These are phyloP conservation scores for Ogataea pilisensis DNA, from an alignment of 805 yeast genomes.

Conservation along the genomic window DNA sequence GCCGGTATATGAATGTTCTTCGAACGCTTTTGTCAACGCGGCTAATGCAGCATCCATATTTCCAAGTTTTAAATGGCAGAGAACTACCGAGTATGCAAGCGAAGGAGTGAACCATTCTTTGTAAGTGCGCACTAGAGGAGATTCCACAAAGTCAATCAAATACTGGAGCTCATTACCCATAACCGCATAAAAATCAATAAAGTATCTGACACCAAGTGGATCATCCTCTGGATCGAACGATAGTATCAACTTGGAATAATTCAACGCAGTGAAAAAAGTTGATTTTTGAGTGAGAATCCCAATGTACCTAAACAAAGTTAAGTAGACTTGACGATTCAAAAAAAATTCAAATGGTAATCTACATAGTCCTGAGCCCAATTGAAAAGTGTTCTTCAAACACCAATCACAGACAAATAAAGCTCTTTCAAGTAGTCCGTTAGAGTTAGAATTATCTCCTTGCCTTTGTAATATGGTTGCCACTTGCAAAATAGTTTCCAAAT, in stretches of 20 bases:
- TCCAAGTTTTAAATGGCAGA: constrained; percentile 52
- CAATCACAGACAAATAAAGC: constrained; percentile 79
- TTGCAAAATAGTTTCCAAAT: constrained; percentile 73
- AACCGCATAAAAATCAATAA: constrained; percentile 75
- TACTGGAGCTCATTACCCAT: constrained; percentile 61
- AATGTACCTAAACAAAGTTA: constrained; percentile 70
- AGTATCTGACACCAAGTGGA: constrained; percentile 79
- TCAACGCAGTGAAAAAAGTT: constrained; percentile 71
- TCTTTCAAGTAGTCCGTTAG: constrained; percentile 71
- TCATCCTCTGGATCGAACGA: constrained; percentile 72
- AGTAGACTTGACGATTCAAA: constrained; percentile 72
- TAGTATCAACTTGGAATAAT: constrained; percentile 65
- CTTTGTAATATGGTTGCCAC: constrained; percentile 68
- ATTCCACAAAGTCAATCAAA: constrained; percentile 51
- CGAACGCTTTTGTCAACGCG: constrained; percentile 47
- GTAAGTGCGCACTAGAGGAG: constrained; percentile 55
- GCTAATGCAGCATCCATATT: constrained; percentile 39
- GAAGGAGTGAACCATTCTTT: constrained; percentile 71
- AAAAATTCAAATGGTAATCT: constrained; percentile 74
- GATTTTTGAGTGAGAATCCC: constrained; percentile 70
- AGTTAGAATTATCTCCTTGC: constrained; percentile 71
- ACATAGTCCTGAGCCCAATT: constrained; percentile 51
- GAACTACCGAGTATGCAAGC: constrained; percentile 57
- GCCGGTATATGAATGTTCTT: constrained; percentile 55
- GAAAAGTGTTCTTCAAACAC: constrained; percentile 57